A percentile compares a stretch with the other conserved stretches of the same genome.
These are phyloP conservation scores for Nothophytophthora sp. DNA, from an alignment of 352 stramenopile species.

Conservation along the genomic window DNA sequence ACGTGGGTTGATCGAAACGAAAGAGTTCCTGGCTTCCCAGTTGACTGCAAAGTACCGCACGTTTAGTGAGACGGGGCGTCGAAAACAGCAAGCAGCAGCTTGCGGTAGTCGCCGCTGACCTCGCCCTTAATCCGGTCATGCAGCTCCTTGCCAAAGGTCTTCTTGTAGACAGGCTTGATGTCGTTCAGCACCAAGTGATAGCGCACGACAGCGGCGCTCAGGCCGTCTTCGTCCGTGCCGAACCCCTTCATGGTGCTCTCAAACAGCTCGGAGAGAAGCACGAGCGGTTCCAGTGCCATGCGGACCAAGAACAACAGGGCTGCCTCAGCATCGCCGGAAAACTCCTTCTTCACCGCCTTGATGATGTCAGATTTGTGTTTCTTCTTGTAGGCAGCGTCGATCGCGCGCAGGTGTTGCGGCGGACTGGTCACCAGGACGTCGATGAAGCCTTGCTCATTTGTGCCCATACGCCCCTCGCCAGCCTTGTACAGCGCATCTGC, in stretches of 20 bases:
- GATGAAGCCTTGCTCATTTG: conserved; percentile 58
- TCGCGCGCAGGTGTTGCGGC: conserved; percentile 43
- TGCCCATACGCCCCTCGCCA: conserved; percentile 56
- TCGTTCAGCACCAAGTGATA: conserved; percentile 70
- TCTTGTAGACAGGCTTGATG: conserved; percentile 69
- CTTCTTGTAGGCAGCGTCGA: conserved; percentile 49
- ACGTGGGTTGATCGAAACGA: too few relatives aligned
- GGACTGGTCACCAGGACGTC: conserved; percentile 39
- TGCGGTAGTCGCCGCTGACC: conserved; percentile 57
- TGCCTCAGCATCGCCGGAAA: conserved; percentile 39
- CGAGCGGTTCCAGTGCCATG: conserved; percentile 48
- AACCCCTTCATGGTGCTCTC: conserved; percentile 66
- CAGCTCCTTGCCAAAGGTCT: conserved; percentile 63
- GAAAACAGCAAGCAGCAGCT: conserved; percentile 51
- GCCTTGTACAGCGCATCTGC: conserved; percentile 58
- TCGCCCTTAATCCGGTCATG: conserved; percentile 71
- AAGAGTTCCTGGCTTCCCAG: background rate
- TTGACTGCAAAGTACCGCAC: background rate
- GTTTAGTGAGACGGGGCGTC: conserved; percentile 24
- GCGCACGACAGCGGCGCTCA: conserved; percentile 51
- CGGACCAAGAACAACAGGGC: conserved; percentile 47
- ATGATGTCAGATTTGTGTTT: conserved; percentile 59
- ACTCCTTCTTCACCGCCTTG: conserved; percentile 60
- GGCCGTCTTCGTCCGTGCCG: conserved; percentile 56
- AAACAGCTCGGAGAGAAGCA: conserved; percentile 50